phyloP scores from a whole-genome alignment of 306 rosid genomes.

The Medicago arabica region DNA sequence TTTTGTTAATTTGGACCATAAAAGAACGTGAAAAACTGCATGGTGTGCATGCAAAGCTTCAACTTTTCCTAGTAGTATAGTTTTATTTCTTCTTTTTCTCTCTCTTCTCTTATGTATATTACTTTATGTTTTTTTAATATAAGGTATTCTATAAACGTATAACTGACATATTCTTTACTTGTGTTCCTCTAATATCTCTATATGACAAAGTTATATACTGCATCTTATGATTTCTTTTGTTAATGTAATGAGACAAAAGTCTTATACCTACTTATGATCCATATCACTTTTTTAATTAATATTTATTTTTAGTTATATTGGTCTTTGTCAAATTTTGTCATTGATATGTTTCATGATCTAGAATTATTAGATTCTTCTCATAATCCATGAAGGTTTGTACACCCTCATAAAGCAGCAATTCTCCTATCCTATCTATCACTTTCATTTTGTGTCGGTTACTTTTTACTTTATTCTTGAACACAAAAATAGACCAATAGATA shows the following conservation, averaged over 20 bases:
- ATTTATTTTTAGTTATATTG: too few species aligned
- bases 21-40: conserved; percentile 61
- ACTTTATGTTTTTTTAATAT: conserved; percentile 43
- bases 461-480: conserved; percentile 82
- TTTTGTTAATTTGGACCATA: conserved; percentile 17
- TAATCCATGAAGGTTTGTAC: conserved; percentile 38
- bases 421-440: conserved; percentile 55
- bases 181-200: conserved; percentile 57
- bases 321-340: conserved; percentile 26
- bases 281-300: conserved; percentile 41
- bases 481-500: conserved; percentile 42
- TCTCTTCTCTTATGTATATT: conserved; percentile 27
- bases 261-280: conserved; percentile 43
- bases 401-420: conserved; percentile 46
- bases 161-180: conserved; percentile 89
- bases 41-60: conserved; percentile 67
- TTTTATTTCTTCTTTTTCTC: conserved; percentile 32
- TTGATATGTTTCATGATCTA: conserved; percentile 43
- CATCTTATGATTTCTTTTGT: conserved; percentile 46
- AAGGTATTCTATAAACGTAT: conserved; percentile 36
- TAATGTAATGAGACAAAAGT: conserved; percentile 74
- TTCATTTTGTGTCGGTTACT: conserved; percentile 69
- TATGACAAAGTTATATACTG: conserved; percentile 50
- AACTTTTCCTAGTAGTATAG: conserved; percentile 33
- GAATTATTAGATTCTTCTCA: conserved; percentile 49